phyloP scores from a whole-genome alignment of 352 stramenopile species.

The Globisporangium splendens region DNA sequence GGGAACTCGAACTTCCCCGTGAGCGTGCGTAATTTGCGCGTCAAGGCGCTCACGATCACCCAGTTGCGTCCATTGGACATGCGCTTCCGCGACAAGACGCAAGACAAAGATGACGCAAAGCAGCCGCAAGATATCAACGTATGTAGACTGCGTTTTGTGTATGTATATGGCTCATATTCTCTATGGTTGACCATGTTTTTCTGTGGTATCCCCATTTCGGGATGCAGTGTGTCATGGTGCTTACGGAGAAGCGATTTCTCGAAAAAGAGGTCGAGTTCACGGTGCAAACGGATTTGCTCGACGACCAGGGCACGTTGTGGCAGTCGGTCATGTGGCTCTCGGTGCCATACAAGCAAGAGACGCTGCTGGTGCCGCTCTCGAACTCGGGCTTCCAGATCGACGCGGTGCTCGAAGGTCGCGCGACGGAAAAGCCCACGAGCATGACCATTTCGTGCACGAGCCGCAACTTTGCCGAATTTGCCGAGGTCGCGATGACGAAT shows the following conservation, averaged over 20 bases:
- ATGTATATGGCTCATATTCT: too few species aligned
- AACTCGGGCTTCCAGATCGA: conserved; percentile 37
- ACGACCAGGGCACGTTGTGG: conserved; percentile 70
- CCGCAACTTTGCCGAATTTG: conserved; percentile 50
- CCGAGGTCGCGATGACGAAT: conserved; percentile 47
- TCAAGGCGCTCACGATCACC: conserved; percentile 75
- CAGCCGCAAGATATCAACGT: conserved; percentile 38
- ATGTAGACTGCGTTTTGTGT: conserved; percentile 9
- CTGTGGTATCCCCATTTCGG: not conserved
- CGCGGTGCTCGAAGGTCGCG: conserved; percentile 18
- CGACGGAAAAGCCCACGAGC: conserved; percentile 14
- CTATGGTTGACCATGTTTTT: too few species aligned
- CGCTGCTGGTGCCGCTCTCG: conserved; percentile 48
- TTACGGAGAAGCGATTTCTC: conserved; percentile 71
- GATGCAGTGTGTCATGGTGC: conserved; percentile 65
- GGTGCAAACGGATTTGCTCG: conserved; percentile 73
- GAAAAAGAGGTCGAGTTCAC: conserved; percentile 68
- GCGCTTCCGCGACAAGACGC: conserved; percentile 40
- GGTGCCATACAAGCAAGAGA: conserved; percentile 61
- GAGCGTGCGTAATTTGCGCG: conserved; percentile 39
- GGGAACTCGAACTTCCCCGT: conserved; percentile 81
- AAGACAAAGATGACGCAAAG: conserved; percentile 20
- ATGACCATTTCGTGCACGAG: conserved; percentile 38
- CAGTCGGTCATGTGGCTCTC: conserved; percentile 66
- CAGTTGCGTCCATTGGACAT: conserved; percentile 70